Percentiles rank a stretch among this genome's conserved stretches.
phyloP scores from a whole-genome alignment of 345 rosid genomes.

The Rubroshorea leprosula region DNA sequence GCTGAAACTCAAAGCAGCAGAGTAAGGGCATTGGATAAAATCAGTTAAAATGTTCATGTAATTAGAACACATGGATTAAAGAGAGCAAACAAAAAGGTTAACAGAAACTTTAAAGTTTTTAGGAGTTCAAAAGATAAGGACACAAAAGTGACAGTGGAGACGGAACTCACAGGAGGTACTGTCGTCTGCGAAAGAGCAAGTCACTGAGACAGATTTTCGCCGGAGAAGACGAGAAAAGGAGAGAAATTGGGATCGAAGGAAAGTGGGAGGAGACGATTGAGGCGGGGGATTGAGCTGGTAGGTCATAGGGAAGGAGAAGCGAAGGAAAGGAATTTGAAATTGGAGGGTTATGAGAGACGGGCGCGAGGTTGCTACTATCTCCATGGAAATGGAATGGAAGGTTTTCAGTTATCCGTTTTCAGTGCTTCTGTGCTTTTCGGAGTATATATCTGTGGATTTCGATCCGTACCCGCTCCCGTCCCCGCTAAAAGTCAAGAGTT shows the following conservation, averaged over 20 bases:
- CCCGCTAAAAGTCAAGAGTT: too few species aligned
- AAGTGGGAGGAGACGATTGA: neutral
- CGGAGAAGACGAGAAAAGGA: neutral
- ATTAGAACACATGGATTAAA: neutral
- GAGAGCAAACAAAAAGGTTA: neutral
- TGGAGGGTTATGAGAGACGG: constrained; percentile 1
- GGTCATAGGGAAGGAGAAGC: neutral
- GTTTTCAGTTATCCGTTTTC: constrained; percentile 4
- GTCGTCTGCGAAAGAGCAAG: constrained; percentile 13
- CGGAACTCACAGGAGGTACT: constrained; percentile 10
- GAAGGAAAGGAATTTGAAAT: neutral
- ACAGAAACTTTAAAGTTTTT: too few species aligned
- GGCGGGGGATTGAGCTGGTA: neutral
- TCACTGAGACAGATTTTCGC: constrained; percentile 7
- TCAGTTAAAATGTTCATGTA: neutral
- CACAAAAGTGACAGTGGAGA: neutral
- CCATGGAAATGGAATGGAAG: constrained; percentile 10
- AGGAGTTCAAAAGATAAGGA: too few species aligned
- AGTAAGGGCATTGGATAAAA: neutral
- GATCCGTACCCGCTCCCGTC: too few species aligned
- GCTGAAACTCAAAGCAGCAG: constrained; percentile 2
- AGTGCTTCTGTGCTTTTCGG: neutral
- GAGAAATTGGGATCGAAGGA: neutral
- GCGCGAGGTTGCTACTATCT: neutral
- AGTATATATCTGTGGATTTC: too few species aligned